These are phyloP conservation scores for Gelatoporia subvermispora DNA, from an alignment of 768 basidiomycete species.

Conservation along the genomic window DNA sequence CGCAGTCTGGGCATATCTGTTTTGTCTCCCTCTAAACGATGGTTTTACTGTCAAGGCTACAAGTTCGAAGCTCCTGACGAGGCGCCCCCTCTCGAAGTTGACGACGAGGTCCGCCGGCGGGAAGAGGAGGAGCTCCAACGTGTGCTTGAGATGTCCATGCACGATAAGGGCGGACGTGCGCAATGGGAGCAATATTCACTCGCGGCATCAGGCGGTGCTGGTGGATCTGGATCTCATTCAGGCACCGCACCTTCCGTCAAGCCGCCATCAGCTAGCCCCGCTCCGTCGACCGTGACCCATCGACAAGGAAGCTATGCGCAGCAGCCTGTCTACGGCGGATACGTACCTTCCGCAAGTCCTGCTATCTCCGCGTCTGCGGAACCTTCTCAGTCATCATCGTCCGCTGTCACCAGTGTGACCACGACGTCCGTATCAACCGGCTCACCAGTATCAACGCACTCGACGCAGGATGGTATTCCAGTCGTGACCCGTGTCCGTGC, in stretches of 20 bases:
- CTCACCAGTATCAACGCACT: conserved; percentile 24
- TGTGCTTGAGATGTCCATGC: conserved; percentile 88
- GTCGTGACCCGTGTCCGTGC: conserved; percentile 83
- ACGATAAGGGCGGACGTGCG: conserved; percentile 78
- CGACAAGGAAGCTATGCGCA: conserved; percentile 15
- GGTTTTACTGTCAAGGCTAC: conserved; percentile 48
- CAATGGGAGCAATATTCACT: conserved; percentile 46
- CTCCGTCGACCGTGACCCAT: conserved; percentile 7
- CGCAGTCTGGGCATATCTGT: not conserved
- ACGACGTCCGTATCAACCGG: conserved; percentile 17
- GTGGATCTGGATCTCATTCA: conserved; percentile 23
- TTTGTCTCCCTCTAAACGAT: not conserved
- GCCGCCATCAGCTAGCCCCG: conserved; percentile 10
- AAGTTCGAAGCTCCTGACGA: conserved; percentile 64
- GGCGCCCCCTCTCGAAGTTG: conserved; percentile 61
- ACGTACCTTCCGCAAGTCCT: conserved; percentile 50
- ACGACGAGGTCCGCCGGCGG: conserved; percentile 73
- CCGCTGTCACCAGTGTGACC: conserved; percentile 19
- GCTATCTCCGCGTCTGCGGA: conserved; percentile 34
- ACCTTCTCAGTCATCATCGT: not conserved
- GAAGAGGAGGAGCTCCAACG: conserved; percentile 96
- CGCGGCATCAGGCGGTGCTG: conserved; percentile 30
- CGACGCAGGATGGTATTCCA: conserved; percentile 20
- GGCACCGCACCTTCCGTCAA: conserved; percentile 13
- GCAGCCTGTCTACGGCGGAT: conserved; percentile 46